Evolutionary conservation across 83 land plant genomes (phyloP), one percentile per base, ranked within the genome.

Genomic region (Thuja plicata): DNA sequence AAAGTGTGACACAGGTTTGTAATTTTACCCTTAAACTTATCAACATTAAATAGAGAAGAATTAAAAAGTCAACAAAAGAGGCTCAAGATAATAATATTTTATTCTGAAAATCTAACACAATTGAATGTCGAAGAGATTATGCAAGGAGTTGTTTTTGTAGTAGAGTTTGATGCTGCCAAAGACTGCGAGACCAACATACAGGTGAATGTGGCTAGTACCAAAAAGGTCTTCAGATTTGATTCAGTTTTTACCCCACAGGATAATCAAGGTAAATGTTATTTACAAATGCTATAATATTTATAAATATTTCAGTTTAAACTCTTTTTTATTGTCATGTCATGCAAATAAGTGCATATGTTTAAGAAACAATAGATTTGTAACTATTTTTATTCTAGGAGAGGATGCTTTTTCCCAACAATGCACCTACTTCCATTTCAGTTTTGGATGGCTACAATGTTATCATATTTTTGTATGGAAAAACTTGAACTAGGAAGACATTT

Each of bases 401-500:
- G 95, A 93, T 70, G 99, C n/a, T 98, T 45, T 98, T 98, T 92
- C 90, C 94, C 70, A 96, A 97, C 62, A 96, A 99, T 52, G 94
- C 99, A 27, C 97, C 98, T 83, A 91, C 96, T 62, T 99, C 94
- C 54, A 91, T 92, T 4, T 98, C 99, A 50, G 99, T 97, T 1
- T 76, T 98, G 89, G 99, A 98, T 91, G 99, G 99, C 30, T 98
- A 93, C 94, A 98, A 97, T 91, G 99, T 97, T 37, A 97, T 97
- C 92, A 97, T 98, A 87, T 97, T 98, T 91, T 99, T 99, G 34
- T 98, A 98, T 88, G 99, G 99, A 57, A 99, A 98, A 89, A 98
- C 99, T 24, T 99, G 99, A 55, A 97, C 99, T 0, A 99, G 99
- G 27, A 98, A 98, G 87, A 97, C 99, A 43, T 98, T 96, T 85